These are phyloP conservation scores for Solanum hybrid DNA, from an alignment of 305 asterid genomes.

Conservation along the genomic window DNA sequence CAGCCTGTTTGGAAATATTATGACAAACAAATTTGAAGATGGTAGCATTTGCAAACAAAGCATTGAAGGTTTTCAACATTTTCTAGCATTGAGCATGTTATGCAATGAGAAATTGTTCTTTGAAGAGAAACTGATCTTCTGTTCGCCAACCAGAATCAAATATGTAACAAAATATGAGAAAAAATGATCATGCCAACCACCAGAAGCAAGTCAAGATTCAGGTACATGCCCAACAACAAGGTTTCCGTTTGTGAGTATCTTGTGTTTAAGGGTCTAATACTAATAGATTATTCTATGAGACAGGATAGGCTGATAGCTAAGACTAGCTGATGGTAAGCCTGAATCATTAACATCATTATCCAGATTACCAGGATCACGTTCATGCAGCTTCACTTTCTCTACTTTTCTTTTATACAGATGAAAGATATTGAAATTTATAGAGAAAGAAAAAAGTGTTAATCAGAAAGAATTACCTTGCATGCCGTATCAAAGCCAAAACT, in stretches of 20 bases:
- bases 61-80: not conserved
- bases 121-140: not conserved
- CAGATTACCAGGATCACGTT: not conserved
- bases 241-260: not conserved
- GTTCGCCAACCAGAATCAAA: not conserved
- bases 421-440: not conserved
- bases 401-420: not conserved
- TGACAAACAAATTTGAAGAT: not conserved
- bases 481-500: slow-evolving; percentile 99
- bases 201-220: not conserved
- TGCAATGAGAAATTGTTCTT: not conserved
- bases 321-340: not conserved
- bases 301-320: not conserved
- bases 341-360: not conserved
- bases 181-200: not conserved
- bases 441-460: slow-evolving; percentile 1
- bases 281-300: not conserved
- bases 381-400: not conserved
- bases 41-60: not conserved
- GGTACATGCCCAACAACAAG: not conserved
- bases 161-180: not conserved
- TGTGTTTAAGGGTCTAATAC: not conserved
- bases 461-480: slow-evolving; percentile 64
- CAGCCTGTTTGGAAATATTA: not conserved
- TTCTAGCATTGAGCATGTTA: not conserved